Percentiles rank a stretch among this genome's conserved stretches.
Evolutionary conservation across 2,329 filamentous ascomycete species (phyloP).

Genomic region (Phoma sp.): DNA sequence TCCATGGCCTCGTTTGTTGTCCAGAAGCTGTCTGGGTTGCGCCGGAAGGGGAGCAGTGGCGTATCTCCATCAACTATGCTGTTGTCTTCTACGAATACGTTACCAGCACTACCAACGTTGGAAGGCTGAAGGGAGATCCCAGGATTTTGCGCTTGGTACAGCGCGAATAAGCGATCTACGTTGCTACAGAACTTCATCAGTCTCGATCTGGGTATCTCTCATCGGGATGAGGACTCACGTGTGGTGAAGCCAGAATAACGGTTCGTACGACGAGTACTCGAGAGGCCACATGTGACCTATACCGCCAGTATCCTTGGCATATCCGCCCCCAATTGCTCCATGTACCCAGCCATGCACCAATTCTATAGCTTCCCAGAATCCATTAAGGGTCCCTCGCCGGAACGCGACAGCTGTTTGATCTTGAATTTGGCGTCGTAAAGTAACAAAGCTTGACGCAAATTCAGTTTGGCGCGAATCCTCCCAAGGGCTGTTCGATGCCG

Average conservation of each 20-base stretch:
- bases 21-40: conserved; percentile 34
- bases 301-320: conserved; percentile 7
- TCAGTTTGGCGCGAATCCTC: conserved; percentile 28
- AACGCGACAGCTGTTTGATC: conserved; percentile 26
- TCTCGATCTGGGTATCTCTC: background rate
- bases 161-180: conserved; percentile 62
- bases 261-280: conserved; percentile 77
- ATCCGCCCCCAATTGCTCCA: conserved; percentile 55
- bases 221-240: conserved; percentile 40
- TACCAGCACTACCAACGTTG: conserved; percentile 32
- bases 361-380: conserved; percentile 48
- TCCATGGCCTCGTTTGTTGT: conserved; percentile 36
- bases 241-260: conserved; percentile 59
- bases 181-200: conserved; percentile 27
- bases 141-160: conserved; percentile 79
- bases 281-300: conserved; percentile 76
- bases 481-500: conserved; percentile 24
- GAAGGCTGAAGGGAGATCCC: conserved; percentile 67
- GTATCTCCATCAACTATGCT: conserved; percentile 56
- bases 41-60: conserved; percentile 51
- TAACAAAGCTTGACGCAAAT: conserved; percentile 19
- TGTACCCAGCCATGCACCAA: conserved; percentile 41
- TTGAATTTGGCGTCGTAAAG: conserved; percentile 10
- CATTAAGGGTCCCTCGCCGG: conserved; percentile 18
- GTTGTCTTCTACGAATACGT: conserved; percentile 50